Evolutionary conservation across 148 eudicot species (phyloP), one percentile per base, ranked within the genome.

Genomic region (Bassia scoparia): DNA sequence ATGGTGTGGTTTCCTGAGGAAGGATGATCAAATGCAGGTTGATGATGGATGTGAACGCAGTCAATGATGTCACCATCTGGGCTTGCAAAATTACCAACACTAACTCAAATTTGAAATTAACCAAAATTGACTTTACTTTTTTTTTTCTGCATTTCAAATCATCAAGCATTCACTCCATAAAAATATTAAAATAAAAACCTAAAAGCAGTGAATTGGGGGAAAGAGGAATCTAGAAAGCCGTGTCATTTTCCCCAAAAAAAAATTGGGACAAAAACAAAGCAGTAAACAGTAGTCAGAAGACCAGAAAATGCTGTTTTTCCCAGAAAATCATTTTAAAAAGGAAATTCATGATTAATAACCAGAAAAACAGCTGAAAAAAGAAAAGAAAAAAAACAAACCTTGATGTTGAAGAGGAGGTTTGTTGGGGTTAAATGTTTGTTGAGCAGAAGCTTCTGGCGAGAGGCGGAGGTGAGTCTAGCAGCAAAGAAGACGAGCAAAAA

Each of bases 1-100:
- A 93, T 85, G 69, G 87, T 90, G 80, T 90, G 95, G 79, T 93
- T 90, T 81, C 85, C 91, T 71, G 91, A 97, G 74, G 87, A 89
- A 41, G 98, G 97, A 37, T 90, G 98, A 77, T 90, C 97, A 76
- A 93, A 86, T 67, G 98, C 98, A 35, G 95, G 95, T 71, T 93
- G 98, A 34, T 88, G 90, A 67, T 87, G 77, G 68, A 93, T 89
- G 81, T 66, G 97, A 46, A 93, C 85, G 76, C 98, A 93, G 52
- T 93, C 98, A 66, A 93, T 93, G 16, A 78, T 41, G 80, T 93
- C 98, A 67, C 98, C 98, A 85, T 93, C 98, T 81, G 95, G 89
- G 76, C 98, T 90, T 93, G 95, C 80, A 81, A 64, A 61, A 30
- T 49, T 27, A 31, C 8, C 43, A 56, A 50, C 41, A n/a, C 3